Base-by-base conservation (phyloP, 495 filamentous ascomycete genomes). In the Penicillium riverlandense region DNA sequence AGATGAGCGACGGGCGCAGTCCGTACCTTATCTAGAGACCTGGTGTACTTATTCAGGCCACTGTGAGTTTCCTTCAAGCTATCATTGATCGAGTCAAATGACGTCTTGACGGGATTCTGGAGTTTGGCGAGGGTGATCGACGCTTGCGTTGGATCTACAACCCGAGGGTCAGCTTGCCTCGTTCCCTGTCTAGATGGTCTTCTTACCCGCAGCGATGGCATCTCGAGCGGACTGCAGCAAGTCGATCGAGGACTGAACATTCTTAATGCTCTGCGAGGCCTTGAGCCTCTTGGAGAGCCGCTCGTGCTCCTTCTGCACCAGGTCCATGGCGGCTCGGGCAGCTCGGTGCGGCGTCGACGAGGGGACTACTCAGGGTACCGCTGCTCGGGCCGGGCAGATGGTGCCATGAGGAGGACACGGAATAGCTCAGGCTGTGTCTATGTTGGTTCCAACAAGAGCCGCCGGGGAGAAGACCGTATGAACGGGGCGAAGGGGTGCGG, bases 11-110 rank as follows among this genome's bases (percentile, higher is more conserved):
- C n/a, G n/a, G n/a, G n/a, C n/a, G n/a, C n/a, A n/a, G n/a, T n/a
- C n/a, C n/a, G n/a, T 65, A 88, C 88, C 74, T 85, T 90, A 57
- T 94, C 84, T 33, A 97, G 62, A 3, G 85, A 76, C 53, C 90
- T 95, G 42, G 80, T 79, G 63, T 92, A 91, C 38, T 83, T 84
- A 56, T 80, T 88, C 28, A 92, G 77, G 3, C 81, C 78, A 47
- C 78, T 79, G 42, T 95, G 79, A 5, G 88, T 81, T 37, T 86
- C 83, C 54, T 88, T 91, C 41, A 96, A 71, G 54, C 82, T 81
- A 34, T 84, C 83, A 47, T 84, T 86, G 35, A 95, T 76, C 8
- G 72, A 71, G 16, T 94, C 87, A 44, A 98, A 82, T 1, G 83
- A 80, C 30, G 80, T 63, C 51, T 86, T 89, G 32, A 92, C 69